These are phyloP conservation scores for Taphrina flavorubra DNA, from an alignment of 1,139 yeast genomes.

Conservation along the genomic window DNA sequence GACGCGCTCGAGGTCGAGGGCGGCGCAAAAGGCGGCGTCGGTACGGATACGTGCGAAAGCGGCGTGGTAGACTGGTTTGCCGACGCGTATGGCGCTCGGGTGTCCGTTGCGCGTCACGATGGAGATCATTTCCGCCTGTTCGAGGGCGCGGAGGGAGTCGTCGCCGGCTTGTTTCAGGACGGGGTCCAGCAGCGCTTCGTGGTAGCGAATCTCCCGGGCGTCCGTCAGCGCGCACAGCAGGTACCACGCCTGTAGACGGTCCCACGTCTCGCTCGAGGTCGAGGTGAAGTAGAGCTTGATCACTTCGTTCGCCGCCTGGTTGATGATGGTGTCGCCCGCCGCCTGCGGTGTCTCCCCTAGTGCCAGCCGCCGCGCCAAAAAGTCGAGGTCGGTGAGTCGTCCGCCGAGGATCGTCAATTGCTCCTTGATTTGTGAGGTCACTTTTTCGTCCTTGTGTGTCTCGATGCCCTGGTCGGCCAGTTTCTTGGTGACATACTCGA, in stretches of 20 bases:
- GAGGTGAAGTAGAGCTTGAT: conserved; percentile 72
- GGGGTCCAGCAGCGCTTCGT: conserved; percentile 64
- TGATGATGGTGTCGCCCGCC: conserved; percentile 79
- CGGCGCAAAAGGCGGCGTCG: conserved; percentile 63
- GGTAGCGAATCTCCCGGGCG: conserved; percentile 56
- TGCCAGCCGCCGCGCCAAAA: conserved; percentile 82
- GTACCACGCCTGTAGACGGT: conserved; percentile 86
- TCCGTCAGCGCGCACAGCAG: conserved; percentile 63
- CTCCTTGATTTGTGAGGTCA: conserved; percentile 44
- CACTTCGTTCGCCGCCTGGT: conserved; percentile 85
- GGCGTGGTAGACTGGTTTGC: conserved; percentile 81
- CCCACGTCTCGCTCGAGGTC: conserved; percentile 59
- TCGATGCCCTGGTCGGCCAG: conserved; percentile 49
- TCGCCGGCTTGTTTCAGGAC: conserved; percentile 64
- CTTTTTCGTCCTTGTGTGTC: conserved; percentile 38
- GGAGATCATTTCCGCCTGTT: conserved; percentile 75
- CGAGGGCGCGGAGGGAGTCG: conserved; percentile 67
- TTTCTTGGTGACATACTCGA: conserved; percentile 70
- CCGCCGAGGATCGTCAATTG: conserved; percentile 77
- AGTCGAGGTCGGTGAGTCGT: conserved; percentile 89
- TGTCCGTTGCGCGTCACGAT: conserved; percentile 63
- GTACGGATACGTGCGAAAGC: conserved; percentile 72
- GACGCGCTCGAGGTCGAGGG: conserved; percentile 60
- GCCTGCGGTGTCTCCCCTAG: conserved; percentile 82
- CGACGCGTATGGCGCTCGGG: conserved; percentile 68